A percentile compares a stretch with the other conserved stretches of the same genome.
phyloP scores from a whole-genome alignment of 371 early-diverging fungal species.

The Syncephalis fuscata region DNA sequence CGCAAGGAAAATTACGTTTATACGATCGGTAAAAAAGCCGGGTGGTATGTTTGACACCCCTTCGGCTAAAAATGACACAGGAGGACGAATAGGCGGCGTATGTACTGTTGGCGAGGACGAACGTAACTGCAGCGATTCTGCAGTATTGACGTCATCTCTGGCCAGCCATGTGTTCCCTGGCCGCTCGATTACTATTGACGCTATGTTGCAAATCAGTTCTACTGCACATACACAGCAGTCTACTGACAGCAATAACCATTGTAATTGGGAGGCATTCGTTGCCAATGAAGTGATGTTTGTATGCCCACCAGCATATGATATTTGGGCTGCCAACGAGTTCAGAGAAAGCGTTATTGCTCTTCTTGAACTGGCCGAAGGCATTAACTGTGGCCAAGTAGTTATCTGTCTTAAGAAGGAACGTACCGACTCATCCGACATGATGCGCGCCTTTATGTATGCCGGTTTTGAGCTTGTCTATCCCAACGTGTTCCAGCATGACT shows the following conservation, averaged over 20 bases:
- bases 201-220: not conserved
- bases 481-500: conserved; percentile 13
- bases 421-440: conserved; percentile 8
- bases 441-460: conserved; percentile 23
- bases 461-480: conserved; percentile 23
- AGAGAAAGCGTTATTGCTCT: conserved; percentile 15
- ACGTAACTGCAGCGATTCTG: too few relatives aligned
- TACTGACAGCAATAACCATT: not conserved
- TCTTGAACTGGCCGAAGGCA: conserved; percentile 20
- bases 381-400: conserved; percentile 13
- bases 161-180: not conserved
- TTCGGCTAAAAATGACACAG: conserved; percentile 2
- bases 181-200: not conserved
- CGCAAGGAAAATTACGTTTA: conserved; percentile 19
- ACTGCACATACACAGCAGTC: not conserved
- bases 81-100: conserved; percentile 11
- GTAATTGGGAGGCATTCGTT: conserved; percentile 15
- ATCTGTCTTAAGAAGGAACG: conserved; percentile 9
- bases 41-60: conserved; percentile 26
- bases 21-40: conserved; percentile 22
- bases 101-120: too few relatives aligned
- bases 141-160: conserved; percentile 2
- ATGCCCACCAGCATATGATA: conserved; percentile 6
- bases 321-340: conserved; percentile 10
- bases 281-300: conserved; percentile 13